These are phyloP conservation scores for Phytophthora agathidicida DNA, from an alignment of 352 stramenopile species.

Conservation along the genomic window DNA sequence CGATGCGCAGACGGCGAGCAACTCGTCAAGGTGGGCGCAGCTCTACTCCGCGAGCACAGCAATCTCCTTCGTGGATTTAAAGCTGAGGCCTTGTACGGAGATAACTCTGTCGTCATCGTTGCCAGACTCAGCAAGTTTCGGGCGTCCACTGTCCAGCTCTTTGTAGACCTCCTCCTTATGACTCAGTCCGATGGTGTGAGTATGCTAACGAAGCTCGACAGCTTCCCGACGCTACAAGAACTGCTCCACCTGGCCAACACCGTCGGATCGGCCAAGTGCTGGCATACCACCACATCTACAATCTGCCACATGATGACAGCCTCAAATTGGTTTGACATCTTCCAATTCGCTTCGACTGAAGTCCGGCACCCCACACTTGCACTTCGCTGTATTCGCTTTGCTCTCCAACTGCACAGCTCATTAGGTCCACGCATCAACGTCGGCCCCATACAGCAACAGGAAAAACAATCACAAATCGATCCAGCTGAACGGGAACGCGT, in stretches of 20 bases:
- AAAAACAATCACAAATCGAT: slow-evolving; percentile 14
- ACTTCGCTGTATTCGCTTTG: slow-evolving; percentile 37
- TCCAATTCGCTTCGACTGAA: slow-evolving; percentile 31
- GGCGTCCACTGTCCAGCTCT: slow-evolving; percentile 13
- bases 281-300: slow-evolving; percentile 42
- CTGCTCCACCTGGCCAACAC: slow-evolving; percentile 31
- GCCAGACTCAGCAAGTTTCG: slow-evolving; percentile 4
- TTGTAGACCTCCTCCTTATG: slow-evolving; percentile 18
- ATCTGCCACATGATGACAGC: slow-evolving; percentile 36
- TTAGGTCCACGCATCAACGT: not conserved
- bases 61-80: slow-evolving; percentile 24
- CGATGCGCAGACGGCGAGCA: slow-evolving; percentile 25
- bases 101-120: not conserved
- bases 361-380: slow-evolving; percentile 45
- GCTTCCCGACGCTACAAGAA: slow-evolving; percentile 12
- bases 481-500: slow-evolving; percentile 14
- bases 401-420: slow-evolving; percentile 22
- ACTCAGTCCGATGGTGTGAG: slow-evolving; percentile 18
- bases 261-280: slow-evolving; percentile 31
- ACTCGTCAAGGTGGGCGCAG: slow-evolving; percentile 3
- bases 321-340: slow-evolving; percentile 31
- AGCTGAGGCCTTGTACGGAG: not conserved
- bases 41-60: slow-evolving; percentile 19
- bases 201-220: slow-evolving; percentile 12
- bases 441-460: not conserved